These are phyloP conservation scores for Cucumis hystrix DNA, from an alignment of 306 rosid species.

Conservation along the genomic window DNA sequence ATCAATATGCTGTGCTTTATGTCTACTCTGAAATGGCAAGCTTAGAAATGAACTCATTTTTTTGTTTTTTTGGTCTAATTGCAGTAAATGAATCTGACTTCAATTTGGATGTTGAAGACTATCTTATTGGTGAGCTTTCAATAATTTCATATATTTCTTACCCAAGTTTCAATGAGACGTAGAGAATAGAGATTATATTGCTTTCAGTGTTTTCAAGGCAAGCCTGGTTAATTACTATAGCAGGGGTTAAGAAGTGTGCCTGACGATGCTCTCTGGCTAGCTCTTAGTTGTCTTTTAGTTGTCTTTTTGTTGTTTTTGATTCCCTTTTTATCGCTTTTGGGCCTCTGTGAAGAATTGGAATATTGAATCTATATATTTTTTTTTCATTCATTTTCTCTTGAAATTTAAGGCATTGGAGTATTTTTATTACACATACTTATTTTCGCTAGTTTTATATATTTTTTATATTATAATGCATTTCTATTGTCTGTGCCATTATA, in stretches of 20 bases:
- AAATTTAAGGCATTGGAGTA: neutral
- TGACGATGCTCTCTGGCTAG: neutral
- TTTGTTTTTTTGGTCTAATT: neutral
- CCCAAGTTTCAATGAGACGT: neutral
- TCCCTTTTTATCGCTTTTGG: neutral
- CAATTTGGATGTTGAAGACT: conserved; percentile 76
- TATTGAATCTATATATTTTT: neutral
- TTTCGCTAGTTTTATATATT: neutral
- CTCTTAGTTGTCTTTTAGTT: neutral
- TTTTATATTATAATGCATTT: neutral
- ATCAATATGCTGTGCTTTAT: neutral
- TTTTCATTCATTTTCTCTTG: neutral
- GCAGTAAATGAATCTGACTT: conserved; percentile 72
- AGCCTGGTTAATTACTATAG: neutral
- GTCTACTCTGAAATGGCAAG: neutral
- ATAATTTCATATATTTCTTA: neutral
- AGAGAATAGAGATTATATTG: neutral
- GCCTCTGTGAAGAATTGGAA: neutral
- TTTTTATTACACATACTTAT: neutral
- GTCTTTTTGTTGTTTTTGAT: neutral
- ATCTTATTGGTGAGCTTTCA: conserved; percentile 58
- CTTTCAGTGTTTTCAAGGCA: neutral
- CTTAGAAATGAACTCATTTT: neutral
- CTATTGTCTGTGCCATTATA: neutral
- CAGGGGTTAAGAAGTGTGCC: neutral